Evolutionary conservation across 805 yeast genomes (phyloP).

Genomic region (Wickerhamomyces chaumierensis): DNA sequence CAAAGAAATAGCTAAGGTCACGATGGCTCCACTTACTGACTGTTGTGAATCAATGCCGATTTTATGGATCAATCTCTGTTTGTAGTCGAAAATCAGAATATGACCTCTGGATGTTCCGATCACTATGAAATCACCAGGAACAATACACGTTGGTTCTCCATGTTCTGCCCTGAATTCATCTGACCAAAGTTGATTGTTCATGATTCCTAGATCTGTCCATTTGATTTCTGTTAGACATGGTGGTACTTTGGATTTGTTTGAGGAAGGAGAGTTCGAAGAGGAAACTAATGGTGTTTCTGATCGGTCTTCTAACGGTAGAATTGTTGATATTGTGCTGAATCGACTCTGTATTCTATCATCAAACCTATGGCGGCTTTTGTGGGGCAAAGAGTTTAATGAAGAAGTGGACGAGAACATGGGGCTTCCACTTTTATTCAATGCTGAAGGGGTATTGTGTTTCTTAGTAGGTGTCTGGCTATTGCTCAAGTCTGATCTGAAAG

Average conservation of each 20-base stretch:
- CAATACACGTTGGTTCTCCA: slow-evolving; percentile 41
- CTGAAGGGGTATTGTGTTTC: too few relatives aligned
- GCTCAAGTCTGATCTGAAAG: not conserved
- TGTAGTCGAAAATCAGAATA: slow-evolving; percentile 56
- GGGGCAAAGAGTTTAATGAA: slow-evolving; percentile 7
- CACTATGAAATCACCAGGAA: slow-evolving; percentile 35
- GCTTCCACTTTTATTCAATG: too few relatives aligned
- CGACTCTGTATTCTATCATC: slow-evolving; percentile 14
- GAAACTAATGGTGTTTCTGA: too few relatives aligned
- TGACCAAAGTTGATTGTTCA: slow-evolving; percentile 26
- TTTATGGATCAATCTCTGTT: slow-evolving; percentile 42
- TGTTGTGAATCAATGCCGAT: slow-evolving; percentile 23
- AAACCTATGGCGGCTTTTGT: slow-evolving; percentile 6
- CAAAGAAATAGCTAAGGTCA: slow-evolving; percentile 45
- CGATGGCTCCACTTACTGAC: slow-evolving; percentile 34
- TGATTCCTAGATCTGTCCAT: slow-evolving; percentile 30
- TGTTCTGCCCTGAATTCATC: slow-evolving; percentile 22
- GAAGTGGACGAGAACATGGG: slow-evolving; percentile 8
- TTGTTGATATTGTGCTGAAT: slow-evolving; percentile 5
- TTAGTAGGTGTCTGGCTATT: slow-evolving; percentile 4
- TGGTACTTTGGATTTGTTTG: not conserved
- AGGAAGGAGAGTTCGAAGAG: too few relatives aligned
- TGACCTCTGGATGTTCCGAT: slow-evolving; percentile 65
- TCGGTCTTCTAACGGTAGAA: not conserved
- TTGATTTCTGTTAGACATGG: slow-evolving; percentile 7